Evolutionary conservation across 2,329 filamentous ascomycete species (phyloP).

Genomic region (Penicillium vulpinum): DNA sequence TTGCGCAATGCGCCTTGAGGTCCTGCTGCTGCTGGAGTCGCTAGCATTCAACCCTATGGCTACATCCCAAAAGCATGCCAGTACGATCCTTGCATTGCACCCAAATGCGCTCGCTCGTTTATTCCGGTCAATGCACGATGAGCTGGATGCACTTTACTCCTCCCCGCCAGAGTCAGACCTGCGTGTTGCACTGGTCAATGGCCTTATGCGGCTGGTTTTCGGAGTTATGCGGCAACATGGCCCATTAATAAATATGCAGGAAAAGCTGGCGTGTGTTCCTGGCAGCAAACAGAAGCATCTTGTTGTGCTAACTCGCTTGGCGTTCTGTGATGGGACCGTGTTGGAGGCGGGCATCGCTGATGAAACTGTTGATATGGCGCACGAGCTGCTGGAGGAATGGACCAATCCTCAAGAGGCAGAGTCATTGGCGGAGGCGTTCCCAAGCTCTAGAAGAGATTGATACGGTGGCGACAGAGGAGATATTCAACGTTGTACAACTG

Average conservation of each 20-base stretch:
- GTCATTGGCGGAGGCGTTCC: conserved; percentile 53
- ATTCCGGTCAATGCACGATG: conserved; percentile 72
- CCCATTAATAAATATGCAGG: conserved; percentile 64
- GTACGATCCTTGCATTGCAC: conserved; percentile 66
- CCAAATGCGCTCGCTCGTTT: conserved; percentile 70
- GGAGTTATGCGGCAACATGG: conserved; percentile 63
- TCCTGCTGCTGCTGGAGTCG: conserved; percentile 44
- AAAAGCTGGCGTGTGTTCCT: conserved; percentile 68
- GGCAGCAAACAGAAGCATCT: conserved; percentile 81
- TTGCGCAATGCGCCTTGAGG: conserved; percentile 46
- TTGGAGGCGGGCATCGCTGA: conserved; percentile 75
- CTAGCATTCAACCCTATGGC: conserved; percentile 51
- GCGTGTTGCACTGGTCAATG: conserved; percentile 57
- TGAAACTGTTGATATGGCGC: conserved; percentile 77
- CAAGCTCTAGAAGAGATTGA: conserved; percentile 35
- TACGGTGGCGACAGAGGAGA: conserved; percentile 17
- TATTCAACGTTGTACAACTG: conserved; percentile 12
- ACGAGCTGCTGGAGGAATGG: conserved; percentile 75
- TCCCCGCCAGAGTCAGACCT: conserved; percentile 47
- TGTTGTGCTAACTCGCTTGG: conserved; percentile 76
- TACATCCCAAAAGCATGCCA: conserved; percentile 61
- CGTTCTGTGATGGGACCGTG: conserved; percentile 77
- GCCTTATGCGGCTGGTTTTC: conserved; percentile 61
- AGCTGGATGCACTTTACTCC: conserved; percentile 63
- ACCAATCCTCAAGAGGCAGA: conserved; percentile 79